A percentile compares a stretch with the other conserved stretches of the same genome.
These are phyloP conservation scores for Phytomonas serpens DNA, from an alignment of 208 protist genomes.

Conservation along the genomic window DNA sequence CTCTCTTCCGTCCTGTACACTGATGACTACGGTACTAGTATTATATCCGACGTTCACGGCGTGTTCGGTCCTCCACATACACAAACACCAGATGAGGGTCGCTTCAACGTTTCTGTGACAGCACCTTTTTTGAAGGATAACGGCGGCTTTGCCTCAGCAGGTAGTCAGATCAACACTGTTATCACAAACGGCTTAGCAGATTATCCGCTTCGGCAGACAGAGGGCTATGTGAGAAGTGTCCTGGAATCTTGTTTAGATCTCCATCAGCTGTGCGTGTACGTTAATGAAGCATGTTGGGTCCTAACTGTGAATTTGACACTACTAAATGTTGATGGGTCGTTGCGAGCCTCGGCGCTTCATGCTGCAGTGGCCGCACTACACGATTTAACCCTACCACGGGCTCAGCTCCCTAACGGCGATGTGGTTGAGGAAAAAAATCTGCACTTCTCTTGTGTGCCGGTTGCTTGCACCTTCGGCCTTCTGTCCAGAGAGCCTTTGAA, in stretches of 20 bases:
- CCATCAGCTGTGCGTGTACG: conserved; percentile 37
- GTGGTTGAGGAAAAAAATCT: conserved; percentile 36
- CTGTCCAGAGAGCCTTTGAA: conserved; percentile 25
- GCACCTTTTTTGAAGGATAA: conserved; percentile 54
- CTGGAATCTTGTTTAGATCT: conserved; percentile 53
- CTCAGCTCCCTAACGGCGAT: conserved; percentile 64
- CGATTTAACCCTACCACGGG: conserved; percentile 40
- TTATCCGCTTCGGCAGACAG: conserved; percentile 55
- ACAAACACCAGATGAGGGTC: conserved; percentile 40
- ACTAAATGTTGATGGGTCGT: conserved; percentile 65
- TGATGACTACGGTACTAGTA: conserved; percentile 52
- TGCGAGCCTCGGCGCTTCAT: conserved; percentile 55
- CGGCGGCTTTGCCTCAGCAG: conserved; percentile 7
- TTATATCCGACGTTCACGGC: conserved; percentile 52
- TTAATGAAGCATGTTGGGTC: conserved; percentile 79
- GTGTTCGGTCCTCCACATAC: conserved; percentile 63
- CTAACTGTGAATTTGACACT: conserved; percentile 56
- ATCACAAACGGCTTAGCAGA: conserved; percentile 26
- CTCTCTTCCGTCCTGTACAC: conserved; percentile 70
- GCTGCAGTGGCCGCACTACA: conserved; percentile 60
- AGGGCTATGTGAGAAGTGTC: conserved; percentile 52
- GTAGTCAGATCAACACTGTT: conserved; percentile 12
- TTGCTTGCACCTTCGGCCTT: conserved; percentile 43
- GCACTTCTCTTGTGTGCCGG: conserved; percentile 36
- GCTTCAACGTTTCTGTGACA: conserved; percentile 54